Base-by-base conservation (phyloP, 129 eudicot species). In the Calendula officinalis region DNA sequence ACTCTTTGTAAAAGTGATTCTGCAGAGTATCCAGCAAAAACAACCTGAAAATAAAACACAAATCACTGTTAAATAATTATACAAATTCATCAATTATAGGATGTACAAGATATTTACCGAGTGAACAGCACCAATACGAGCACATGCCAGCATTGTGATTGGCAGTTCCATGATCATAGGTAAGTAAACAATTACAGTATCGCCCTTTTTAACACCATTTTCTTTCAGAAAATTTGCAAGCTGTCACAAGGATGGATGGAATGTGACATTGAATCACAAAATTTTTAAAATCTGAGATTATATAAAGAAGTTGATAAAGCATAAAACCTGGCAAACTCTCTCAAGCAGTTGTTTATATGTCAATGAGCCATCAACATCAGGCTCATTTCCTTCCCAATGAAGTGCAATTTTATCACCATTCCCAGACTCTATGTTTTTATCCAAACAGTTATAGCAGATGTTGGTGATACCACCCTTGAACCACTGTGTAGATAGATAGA, bases 111-210 rank as follows among this genome's bases (percentile, higher is more conserved):
- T n/a, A 52, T 41, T 7, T 12, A 94, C 99, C 81, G 97, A 88
- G 84, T 94, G 99, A 57, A 94, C 62, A 8, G 99, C 99, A 73
- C 97, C 99, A 60, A 94, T 88, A 43, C 99, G 96, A 76, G 95
- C 92, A 66, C 99, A 94, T 17, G 99, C 95, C 61, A 94, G 95
- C 99, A 94, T 94, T 27, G 99, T 82, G 56, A 94, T 88, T 11
- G 99, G 95, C 60, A 94, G 82, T 66, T 94, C 99, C 92, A 82
- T 83, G 30, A 94, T 83, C 99, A 94, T 94, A 16, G 99, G 99
- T 78, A 94, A 75, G 76, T 94, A 94, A 75, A 94, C 80, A 44
- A 94, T 69, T 41, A 88, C 97, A 41, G 92, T 87, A 86, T 88
- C 97, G 48, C 97, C 92, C 86, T 88, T 88, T 54, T 49, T 63